Evolutionary conservation across 2,329 filamentous ascomycete species (phyloP), one percentile per base, ranked within the genome.

Genomic region (Sarocladium strictum): DNA sequence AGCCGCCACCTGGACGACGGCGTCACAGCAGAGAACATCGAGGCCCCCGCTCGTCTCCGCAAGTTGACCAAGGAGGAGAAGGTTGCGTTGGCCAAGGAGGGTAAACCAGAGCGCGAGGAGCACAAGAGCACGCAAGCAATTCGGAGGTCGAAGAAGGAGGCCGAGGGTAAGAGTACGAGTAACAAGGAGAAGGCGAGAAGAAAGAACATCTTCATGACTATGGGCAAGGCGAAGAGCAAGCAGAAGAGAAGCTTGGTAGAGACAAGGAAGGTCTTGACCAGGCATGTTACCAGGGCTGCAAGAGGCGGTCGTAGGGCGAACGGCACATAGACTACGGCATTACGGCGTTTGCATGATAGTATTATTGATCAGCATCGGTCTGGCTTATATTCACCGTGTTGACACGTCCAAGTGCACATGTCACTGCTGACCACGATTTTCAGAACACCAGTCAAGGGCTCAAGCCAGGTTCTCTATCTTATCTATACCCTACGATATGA

Each of bases 161-260:
- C 84, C 2, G 83, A 91, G 72, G 94, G 94, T 65, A 97, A 97
- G 84, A 96, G 89, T 68, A 92, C 90, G 35, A 97, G 93, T 61
- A 99, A 99, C 74, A 89, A 89, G 75, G 94, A 99, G 77, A 99
- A 99, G 83, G 84, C 89, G 40, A 79, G 93, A 62, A 90, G 90
- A 80, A 99, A 99, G 88, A 99, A 99, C 72, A 96, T 99, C 73
- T 69, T 99, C 64, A 99, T 99, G 94, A 97, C 93, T 37, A 74
- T 99, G 57, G 90, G 93, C 56, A 97, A 99, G 78, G 94, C 94
- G 11, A 95, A 94, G 79, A 83, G 81, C 61, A 99, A 97, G 79
- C 87, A 94, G 66, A 97, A 97, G 85, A 82, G 92, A 65, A 96
- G 90, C 81, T 75, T 99, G 70, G 83, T 89, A 12, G 87, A 97